These are phyloP conservation scores for Areca catechu DNA, from an alignment of 176 grass and related monocot species.

Conservation along the genomic window DNA sequence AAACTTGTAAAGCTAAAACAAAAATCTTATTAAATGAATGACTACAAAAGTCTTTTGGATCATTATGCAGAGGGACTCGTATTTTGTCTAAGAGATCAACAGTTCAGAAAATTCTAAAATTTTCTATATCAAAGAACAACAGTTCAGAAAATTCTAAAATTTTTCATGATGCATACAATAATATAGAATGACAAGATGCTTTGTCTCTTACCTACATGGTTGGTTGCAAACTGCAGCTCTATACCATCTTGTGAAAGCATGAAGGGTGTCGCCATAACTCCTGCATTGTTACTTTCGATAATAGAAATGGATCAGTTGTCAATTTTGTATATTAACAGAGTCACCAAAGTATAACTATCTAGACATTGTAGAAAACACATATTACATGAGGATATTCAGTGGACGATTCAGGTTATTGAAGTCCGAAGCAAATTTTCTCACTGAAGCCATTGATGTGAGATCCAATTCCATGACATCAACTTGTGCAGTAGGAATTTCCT, in stretches of 20 bases:
- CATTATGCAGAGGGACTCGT: too few species aligned
- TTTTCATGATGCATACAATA: neutral
- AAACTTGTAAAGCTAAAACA: too few species aligned
- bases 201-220: conserved; percentile 65
- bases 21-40: too few species aligned
- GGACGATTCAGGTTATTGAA: conserved; percentile 44
- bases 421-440: conserved; percentile 55
- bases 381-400: conserved; percentile 86
- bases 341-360: too few species aligned
- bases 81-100: too few species aligned
- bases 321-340: too few species aligned
- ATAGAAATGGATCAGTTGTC: neutral
- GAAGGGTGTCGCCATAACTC: conserved; percentile 86
- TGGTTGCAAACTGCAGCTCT: conserved; percentile 94
- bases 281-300: conserved; percentile 75
- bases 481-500: conserved; percentile 35
- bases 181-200: neutral
- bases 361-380: neutral
- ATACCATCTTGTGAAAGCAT: conserved; percentile 77
- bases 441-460: conserved; percentile 62
- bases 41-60: too few species aligned
- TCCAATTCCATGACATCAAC: conserved; percentile 75
- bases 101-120: too few species aligned
- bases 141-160: too few species aligned
- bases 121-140: too few species aligned